Base-by-base conservation (phyloP, 2,329 filamentous ascomycete genomes). In the Parastagonospora avenae region DNA sequence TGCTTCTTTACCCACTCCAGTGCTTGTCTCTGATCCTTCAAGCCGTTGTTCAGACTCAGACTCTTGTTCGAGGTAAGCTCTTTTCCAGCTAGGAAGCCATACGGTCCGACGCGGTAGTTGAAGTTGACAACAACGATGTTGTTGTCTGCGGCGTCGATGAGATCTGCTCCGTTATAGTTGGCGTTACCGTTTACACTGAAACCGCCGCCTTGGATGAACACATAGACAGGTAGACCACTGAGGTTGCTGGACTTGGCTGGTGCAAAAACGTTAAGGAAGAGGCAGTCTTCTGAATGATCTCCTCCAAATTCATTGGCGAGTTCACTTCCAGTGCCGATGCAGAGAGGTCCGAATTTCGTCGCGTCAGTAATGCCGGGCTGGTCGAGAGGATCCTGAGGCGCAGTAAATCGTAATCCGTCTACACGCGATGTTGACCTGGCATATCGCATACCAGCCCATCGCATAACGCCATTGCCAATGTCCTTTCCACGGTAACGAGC, bases 391-490 rank as follows among this genome's bases (percentile, higher is more conserved):
- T 90, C 85, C 61, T 81, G 76, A 0, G 90, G 88, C 10, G 85
- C 84, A 46, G 80, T 77, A 65, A 92, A 93, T 15, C 90, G 68
- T 38, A 70, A 46, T 29, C 71, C 68, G 15, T 72, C 64, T 16
- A 68, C 43, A 9, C 68, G 60, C 8, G 70, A 69, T 1, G 64
- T 56, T 24, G 54, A 66, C 15, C 70, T 61, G 35, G 89, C 90
- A 75, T 85, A 94, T 37, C 88, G 83, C 56, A 94, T 84, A 1
- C 89, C 90, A 7, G 90, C 79, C 88, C 88, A 93, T 69, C 87
- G 80, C 2, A 82, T 85, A 41, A 91, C 75, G 1, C 85, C 87
- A 59, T 83, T 82, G 0, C 72, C 59, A 1, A 81, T 75, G 1
- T 76, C 65, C 4, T 76, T 72, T 8, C 90, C 90, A 42, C 79